Evolutionary conservation across 768 basidiomycete genomes (phyloP), one percentile per base, ranked within the genome.

Genomic region (Nevesoporus exiguus): DNA sequence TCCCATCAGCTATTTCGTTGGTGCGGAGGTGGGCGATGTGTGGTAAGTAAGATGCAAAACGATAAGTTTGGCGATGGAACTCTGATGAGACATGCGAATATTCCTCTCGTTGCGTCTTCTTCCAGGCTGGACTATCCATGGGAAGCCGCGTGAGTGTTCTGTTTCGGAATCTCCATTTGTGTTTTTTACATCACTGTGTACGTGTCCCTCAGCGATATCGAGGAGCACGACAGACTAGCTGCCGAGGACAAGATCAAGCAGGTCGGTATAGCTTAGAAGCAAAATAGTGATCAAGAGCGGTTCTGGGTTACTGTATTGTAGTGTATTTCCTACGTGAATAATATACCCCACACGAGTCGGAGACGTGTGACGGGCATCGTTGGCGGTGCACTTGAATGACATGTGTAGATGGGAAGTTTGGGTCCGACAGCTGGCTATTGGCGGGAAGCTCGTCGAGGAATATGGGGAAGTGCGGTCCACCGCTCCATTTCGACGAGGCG

Each of bases 61-160:
- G 36, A 55, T 34, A 25, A 21, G 24, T 17, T 46, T 49, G 25
- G 29, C 25, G 43, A 57, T 25, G 42, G 42, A 46, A 25, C 46
- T 51, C 60, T 69, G 50, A 72, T 55, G 11, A 19, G 27, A 24
- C 25, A 9, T 29, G 22, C 1, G 40, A 42, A 54, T 45, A 0
- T 8, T 54, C 45, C 33, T 51, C 34, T 49, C 22, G 45, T 25
- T 48, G 51, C 33, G 17, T 61, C 25, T 56, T 34, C 54, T 36
- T 55, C 62, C 65, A 89, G 88, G 89, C 76, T 90, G 57, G 86
- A 90, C 65, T 91, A 91, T 66, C 89, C 89, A 61, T 91, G 90
- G 89, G 89, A 91, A 74, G 80, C 83, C 22, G 76, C 67, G 89
- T 87, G 64, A 72, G 87, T 69, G 19, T 41, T 15, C 39, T 39